phyloP scores from a whole-genome alignment of 129 eudicot genomes.

The Smallanthus sonchifolius region DNA sequence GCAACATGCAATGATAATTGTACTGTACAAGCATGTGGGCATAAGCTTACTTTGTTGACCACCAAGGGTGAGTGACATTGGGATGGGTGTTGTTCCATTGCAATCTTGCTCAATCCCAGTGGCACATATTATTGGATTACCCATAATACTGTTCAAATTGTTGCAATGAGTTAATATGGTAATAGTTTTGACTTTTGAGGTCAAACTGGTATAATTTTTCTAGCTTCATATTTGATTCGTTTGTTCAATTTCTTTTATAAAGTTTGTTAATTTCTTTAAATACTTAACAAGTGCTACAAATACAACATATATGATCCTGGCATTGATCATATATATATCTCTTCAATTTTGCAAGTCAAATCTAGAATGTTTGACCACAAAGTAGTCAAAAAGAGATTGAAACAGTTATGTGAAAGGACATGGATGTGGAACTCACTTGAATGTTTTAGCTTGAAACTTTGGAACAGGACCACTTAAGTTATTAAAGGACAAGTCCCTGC shows the following conservation, averaged over 20 bases:
- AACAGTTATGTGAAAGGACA: background rate
- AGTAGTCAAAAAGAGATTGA: background rate
- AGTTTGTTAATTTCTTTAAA: background rate
- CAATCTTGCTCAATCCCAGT: conserved; percentile 79
- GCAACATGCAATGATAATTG: background rate
- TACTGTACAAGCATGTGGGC: background rate
- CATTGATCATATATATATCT: background rate
- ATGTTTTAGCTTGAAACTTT: conserved; percentile 65
- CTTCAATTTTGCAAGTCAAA: background rate
- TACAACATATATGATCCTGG: background rate
- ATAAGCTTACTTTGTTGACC: conserved; percentile 52
- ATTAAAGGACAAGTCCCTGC: conserved; percentile 90
- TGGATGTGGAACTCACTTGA: conserved; percentile 50
- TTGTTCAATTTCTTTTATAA: background rate
- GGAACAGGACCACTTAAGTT: conserved; percentile 94
- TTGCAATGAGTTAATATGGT: background rate
- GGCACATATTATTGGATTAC: conserved; percentile 87
- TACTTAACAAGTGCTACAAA: background rate
- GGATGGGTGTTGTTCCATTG: conserved; percentile 63
- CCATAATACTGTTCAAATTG: conserved; percentile 56
- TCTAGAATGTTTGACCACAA: conserved; percentile 5
- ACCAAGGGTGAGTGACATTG: conserved; percentile 48
- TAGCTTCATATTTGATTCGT: background rate
- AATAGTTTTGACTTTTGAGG: conserved; percentile 13
- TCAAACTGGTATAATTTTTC: background rate